phyloP scores from a whole-genome alignment of 306 rosid species.

The Vicia sativa region DNA sequence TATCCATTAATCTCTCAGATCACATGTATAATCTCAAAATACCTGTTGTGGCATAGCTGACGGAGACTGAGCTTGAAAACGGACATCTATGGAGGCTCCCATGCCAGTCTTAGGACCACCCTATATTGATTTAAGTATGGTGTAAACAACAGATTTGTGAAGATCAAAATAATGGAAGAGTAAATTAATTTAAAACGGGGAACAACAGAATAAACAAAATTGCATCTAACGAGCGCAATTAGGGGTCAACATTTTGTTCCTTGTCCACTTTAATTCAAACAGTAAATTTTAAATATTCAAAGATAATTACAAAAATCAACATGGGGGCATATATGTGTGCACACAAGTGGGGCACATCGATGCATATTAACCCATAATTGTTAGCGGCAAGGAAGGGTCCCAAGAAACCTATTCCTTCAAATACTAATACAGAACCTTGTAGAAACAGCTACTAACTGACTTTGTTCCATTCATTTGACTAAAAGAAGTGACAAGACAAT shows the following conservation, averaged over 20 bases:
- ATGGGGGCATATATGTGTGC: not conserved
- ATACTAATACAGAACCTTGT: not conserved
- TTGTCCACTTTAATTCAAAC: conserved; percentile 1
- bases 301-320: not conserved
- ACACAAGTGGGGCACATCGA: not conserved
- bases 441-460: not conserved
- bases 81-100: conserved; percentile 57
- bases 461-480: not conserved
- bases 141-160: conserved; percentile 33
- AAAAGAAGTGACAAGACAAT: not conserved
- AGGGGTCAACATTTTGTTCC: not conserved
- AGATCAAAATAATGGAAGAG: conserved; percentile 4
- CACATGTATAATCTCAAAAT: conserved; percentile 22
- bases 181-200: conserved; percentile 1
- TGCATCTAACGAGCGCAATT: conserved; percentile 19
- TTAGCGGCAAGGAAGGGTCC: not conserved
- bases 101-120: conserved; percentile 59
- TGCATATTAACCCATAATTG: conserved; percentile 11
- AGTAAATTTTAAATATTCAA: not conserved
- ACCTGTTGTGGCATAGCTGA: conserved; percentile 68
- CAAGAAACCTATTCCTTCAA: not conserved
- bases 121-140: conserved; percentile 46
- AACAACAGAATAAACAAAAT: conserved; percentile 1
- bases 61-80: conserved; percentile 46
- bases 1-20: conserved; percentile 25